Evolutionary conservation across 805 yeast species (phyloP), one percentile per base, ranked within the genome.

Genomic region (Starmera caribaea): DNA sequence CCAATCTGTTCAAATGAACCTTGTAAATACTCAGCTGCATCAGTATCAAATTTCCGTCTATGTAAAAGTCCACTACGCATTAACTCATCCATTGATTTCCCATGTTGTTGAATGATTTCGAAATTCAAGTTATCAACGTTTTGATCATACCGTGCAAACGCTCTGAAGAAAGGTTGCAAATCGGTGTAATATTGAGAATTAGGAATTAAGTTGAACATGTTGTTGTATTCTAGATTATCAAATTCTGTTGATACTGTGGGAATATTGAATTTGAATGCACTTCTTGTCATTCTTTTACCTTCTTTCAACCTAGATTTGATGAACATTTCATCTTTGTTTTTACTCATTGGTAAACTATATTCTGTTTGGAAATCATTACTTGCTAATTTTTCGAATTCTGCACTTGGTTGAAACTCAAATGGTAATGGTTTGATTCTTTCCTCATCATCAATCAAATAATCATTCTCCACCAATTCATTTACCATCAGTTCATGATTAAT

Each of bases 331-430:
- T 51, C 58, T 2, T 14, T 21, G 4, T 2, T 7, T 21, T 21
- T 21, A 21, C 26, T 21, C 26, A 9, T 21, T 21, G 26, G 26
- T 21, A 21, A 21, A 21, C 26, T 5, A 21, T 21, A 21, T 21
- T 21, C 26, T 21, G 26, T 21, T 21, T 21, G 26, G 26, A 21
- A 21, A 21, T 21, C 26, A 21, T 21, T 9, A 21, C 6, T 21
- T 21, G 26, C 26, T 3, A 21, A 21, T 2, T 11, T 4, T 2
- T 9, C 10, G 0, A 51, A 12, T 24, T 46, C 51, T 10, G 34
- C 8, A 0, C 68, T 64, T 5, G 64, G 48, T 40, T 63, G 57
- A n/a, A 53, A 44, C 44, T 72, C 78, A 41, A 59, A 63, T 3
- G 69, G 65, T 27, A 66, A 40, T 6, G 63, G 47, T 2, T 47